Percentiles rank a stretch among this genome's conserved stretches.
These are phyloP conservation scores for Austroboletus rostrupii DNA, from an alignment of 1,284 basidiomycete species.

Conservation along the genomic window DNA sequence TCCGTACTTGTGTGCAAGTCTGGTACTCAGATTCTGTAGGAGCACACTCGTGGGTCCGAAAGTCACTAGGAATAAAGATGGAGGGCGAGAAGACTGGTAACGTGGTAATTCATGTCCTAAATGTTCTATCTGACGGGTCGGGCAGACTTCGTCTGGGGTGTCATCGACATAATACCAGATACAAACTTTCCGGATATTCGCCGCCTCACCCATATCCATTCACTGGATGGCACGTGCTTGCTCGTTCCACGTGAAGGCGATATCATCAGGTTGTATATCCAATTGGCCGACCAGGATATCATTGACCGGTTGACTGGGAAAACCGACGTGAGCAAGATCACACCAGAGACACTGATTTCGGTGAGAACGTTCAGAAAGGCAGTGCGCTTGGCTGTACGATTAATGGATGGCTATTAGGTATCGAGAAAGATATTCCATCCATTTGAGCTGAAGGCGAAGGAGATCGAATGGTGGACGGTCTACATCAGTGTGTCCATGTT, in stretches of 20 bases:
- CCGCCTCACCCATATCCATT: not conserved
- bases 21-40: constrained; percentile 32
- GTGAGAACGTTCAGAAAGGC: not conserved
- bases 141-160: not conserved
- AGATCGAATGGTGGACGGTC: not conserved
- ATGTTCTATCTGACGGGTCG: not conserved
- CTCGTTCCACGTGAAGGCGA: constrained; percentile 58
- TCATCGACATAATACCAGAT: not conserved
- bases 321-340: constrained; percentile 45
- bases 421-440: constrained; percentile 54
- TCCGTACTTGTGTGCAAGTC: no score
- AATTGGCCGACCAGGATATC: constrained; percentile 51
- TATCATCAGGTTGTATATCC: constrained; percentile 70
- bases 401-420: constrained; percentile 32
- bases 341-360: constrained; percentile 57
- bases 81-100: not conserved
- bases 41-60: constrained; percentile 78
- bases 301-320: constrained; percentile 33
- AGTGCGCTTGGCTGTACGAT: not conserved
- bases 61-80: constrained; percentile 53
- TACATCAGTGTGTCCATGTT: not conserved
- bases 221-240: not conserved
- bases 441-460: not conserved
- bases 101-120: no score
- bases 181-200: not conserved